Base-by-base conservation (phyloP, 202 grass and related monocot species). In the Saccharum hybrid region DNA sequence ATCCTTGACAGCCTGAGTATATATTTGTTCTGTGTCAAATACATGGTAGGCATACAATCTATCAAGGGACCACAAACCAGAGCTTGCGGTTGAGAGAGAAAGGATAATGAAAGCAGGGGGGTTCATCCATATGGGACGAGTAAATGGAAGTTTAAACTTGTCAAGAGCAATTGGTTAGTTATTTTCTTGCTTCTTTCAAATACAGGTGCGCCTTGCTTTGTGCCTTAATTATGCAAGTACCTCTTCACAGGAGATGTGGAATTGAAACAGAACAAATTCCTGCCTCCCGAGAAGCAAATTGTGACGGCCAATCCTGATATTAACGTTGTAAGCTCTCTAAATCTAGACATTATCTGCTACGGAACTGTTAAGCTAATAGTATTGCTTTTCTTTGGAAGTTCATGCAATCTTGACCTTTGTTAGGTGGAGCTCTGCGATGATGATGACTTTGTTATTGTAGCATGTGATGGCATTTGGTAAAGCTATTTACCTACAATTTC, bases 381-480 rank as follows among this genome's bases (percentile, higher is more conserved):
- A 31, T 62, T 61, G 23, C 63, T 48, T 72, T 61, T 46, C 71
- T 54, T 86, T 42, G 12, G 18, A 66, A 75, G 14, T 37, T 84
- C 46, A 80, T 83, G 63, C 1, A 49, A 83, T 83, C 57, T 83
- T 75, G 6, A 67, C 57, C 64, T 62, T 87, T 72, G 46, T 49
- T 62, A 94, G 92, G 87, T 94, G 42, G 96, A 96, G 78, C 91
- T 99, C 82, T 94, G 93, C 6, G 91, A 92, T 10, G 91, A 99
- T 15, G 96, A 94, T 28, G 91, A 99, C 43, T 99, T 99, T 83
- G 79, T 99, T 60, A 82, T 99, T 86, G 62, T 99, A 82, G 96
- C 96, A 77, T 99, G 96, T 77, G 96, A 99, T 46, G 96, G 96
- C 62, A 94, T 99, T 86, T 99, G 96, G 96, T 98, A 90, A 81